Evolutionary conservation across 2,329 filamentous ascomycete species (phyloP), one percentile per base, ranked within the genome.

Genomic region (Penicillium sp.): DNA sequence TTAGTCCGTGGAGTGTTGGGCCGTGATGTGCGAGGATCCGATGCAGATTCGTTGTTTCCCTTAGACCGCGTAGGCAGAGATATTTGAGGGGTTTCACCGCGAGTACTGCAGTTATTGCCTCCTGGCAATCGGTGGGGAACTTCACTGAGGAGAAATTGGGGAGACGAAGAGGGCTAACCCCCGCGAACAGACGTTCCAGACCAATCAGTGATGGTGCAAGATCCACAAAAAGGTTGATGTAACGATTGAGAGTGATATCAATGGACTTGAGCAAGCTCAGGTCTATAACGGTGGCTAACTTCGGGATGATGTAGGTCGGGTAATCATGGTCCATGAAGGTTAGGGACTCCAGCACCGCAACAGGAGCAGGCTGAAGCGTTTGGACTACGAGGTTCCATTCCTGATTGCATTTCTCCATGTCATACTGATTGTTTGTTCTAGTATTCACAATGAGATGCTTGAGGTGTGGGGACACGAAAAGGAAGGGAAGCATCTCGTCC

Each of bases 361-460:
- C 38, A 11, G 59, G 54, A 15, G 53, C 15, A 19, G 38, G 47
- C 13, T 50, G 15, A 6, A 46, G 17, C 5, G 11, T 2, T 6
- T 21, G 11, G 6, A 19, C n/a, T 1, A 49, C n/a, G 5, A 19
- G 19, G 8, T 35, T 7, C 60, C 60, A 58, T 3, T 45, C 21
- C 0, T 9, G 9, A n/a, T 58, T 55, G 5, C 54, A 29, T 1
- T 4, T 8, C 2, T 5, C 3, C 7, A 35, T 35, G 19, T n/a
- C n/a, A 7, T 23, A 19, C 11, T 7, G n/a, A 1, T n/a, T 8
- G n/a, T 4, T 0, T 17, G 4, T 48, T 5, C 6, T n/a, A 13
- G 17, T 9, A 21, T 11, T 2, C 1, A 62, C 1, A 13, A 58
- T 31, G 17, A 62, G 38, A 35, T 62, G 55, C 13, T 62, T 62